Percentiles rank a stretch among this genome's conserved stretches.
Evolutionary conservation across 768 basidiomycete species (phyloP).

Genomic region (Suillus sp.): DNA sequence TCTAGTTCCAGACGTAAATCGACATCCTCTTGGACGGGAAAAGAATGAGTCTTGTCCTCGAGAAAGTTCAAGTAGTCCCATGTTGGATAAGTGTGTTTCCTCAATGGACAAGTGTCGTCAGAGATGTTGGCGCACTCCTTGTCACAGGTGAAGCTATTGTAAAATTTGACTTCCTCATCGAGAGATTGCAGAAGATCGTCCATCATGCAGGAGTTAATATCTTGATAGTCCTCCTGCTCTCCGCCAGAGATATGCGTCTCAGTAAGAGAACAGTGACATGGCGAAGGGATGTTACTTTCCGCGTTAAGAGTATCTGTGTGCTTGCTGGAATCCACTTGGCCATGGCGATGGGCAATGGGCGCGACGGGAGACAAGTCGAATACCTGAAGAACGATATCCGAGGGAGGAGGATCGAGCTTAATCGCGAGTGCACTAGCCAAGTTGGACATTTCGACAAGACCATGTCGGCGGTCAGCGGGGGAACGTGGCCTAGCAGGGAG

Average conservation of each 20-base stretch:
- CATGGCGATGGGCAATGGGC: background rate
- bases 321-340: conserved; percentile 1
- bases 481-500: background rate
- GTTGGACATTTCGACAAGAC: conserved; percentile 4
- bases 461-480: background rate
- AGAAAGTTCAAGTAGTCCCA: background rate
- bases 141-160: background rate
- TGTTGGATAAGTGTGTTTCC: background rate
- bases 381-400: background rate
- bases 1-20: background rate
- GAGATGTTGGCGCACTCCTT: background rate
- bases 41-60: background rate
- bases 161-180: background rate
- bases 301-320: background rate
- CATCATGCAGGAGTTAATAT: background rate
- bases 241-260: background rate
- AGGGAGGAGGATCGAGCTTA: background rate
- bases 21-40: background rate
- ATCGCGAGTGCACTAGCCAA: background rate
- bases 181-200: background rate
- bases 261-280: background rate
- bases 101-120: background rate
- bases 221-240: background rate
- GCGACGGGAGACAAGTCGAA: background rate
- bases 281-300: background rate